phyloP scores from a whole-genome alignment of 768 basidiomycete species.

The Leccinum rimulosum region DNA sequence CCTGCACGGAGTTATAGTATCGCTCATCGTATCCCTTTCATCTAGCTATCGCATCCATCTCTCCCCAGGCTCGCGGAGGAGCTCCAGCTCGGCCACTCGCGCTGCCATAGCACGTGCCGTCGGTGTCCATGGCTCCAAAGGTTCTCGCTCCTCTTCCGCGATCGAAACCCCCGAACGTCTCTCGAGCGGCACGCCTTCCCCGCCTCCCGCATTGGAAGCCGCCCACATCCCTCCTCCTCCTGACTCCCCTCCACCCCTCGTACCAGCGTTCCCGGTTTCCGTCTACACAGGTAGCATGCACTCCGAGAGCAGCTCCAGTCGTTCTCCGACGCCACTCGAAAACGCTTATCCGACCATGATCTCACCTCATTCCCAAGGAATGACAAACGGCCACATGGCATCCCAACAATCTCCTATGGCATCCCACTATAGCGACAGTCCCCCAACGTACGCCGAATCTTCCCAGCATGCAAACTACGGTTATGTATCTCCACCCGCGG shows the following conservation, averaged over 20 bases:
- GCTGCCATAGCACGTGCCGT: slow-evolving; percentile 51
- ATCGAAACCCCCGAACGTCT: slow-evolving; percentile 27
- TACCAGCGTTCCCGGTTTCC: slow-evolving; percentile 38
- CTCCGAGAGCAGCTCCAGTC: slow-evolving; percentile 35
- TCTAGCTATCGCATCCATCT: slow-evolving; percentile 77
- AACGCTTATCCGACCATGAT: slow-evolving; percentile 39
- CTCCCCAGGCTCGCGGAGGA: slow-evolving; percentile 73
- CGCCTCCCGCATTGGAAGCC: slow-evolving; percentile 46
- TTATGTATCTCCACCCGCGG: slow-evolving; percentile 25
- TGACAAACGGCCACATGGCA: slow-evolving; percentile 36
- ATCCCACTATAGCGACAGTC: slow-evolving; percentile 31
- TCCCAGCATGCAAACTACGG: slow-evolving; percentile 32
- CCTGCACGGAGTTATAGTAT: slow-evolving; percentile 13
- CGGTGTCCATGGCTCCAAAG: slow-evolving; percentile 25
- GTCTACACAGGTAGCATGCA: slow-evolving; percentile 23
- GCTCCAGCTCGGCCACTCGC: slow-evolving; percentile 52
- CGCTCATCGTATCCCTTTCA: slow-evolving; percentile 4
- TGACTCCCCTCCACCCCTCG: slow-evolving; percentile 54
- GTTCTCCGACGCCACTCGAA: slow-evolving; percentile 48
- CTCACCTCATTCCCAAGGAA: slow-evolving; percentile 31
- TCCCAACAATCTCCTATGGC: slow-evolving; percentile 31
- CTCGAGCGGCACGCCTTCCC: slow-evolving; percentile 25
- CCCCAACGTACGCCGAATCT: slow-evolving; percentile 30
- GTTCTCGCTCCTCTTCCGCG: slow-evolving; percentile 24
- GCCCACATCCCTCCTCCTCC: slow-evolving; percentile 44